phyloP scores from a whole-genome alignment of 129 eudicot species.

The Flaveria robusta region DNA sequence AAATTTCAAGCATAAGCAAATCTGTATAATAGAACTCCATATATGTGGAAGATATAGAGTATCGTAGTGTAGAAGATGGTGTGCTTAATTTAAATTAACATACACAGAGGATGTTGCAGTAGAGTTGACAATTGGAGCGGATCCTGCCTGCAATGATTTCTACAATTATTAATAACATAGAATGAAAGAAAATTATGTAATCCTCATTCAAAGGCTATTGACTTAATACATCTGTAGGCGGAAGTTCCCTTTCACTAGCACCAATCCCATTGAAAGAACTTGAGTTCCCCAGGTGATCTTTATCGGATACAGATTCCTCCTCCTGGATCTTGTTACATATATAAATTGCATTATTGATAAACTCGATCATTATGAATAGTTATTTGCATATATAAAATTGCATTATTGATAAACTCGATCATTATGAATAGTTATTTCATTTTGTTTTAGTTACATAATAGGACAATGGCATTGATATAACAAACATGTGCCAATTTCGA shows the following conservation, averaged over 20 bases:
- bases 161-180: neutral
- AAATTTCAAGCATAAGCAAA: conserved; percentile 9
- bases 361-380: neutral
- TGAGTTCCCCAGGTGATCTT: conserved; percentile 51
- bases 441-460: conserved; percentile 3
- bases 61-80: conserved; percentile 19
- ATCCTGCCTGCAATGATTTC: conserved; percentile 36
- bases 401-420: neutral
- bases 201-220: conserved; percentile 12
- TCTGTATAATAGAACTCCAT: neutral
- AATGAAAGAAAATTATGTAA: neutral
- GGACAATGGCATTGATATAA: conserved; percentile 3
- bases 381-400: conserved; percentile 15
- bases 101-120: conserved; percentile 44
- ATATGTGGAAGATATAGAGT: conserved; percentile 6
- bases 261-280: conserved; percentile 34
- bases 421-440: neutral
- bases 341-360: conserved; percentile 6
- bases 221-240: conserved; percentile 52
- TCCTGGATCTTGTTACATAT: conserved; percentile 60
- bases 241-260: conserved; percentile 44
- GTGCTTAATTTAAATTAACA: conserved; percentile 27
- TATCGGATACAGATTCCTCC: conserved; percentile 61
- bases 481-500: neutral
- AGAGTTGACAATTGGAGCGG: conserved; percentile 44